Conservation (phyloP, 169 alveolate species). For the Cryptosporidium xiaoi region DNA sequence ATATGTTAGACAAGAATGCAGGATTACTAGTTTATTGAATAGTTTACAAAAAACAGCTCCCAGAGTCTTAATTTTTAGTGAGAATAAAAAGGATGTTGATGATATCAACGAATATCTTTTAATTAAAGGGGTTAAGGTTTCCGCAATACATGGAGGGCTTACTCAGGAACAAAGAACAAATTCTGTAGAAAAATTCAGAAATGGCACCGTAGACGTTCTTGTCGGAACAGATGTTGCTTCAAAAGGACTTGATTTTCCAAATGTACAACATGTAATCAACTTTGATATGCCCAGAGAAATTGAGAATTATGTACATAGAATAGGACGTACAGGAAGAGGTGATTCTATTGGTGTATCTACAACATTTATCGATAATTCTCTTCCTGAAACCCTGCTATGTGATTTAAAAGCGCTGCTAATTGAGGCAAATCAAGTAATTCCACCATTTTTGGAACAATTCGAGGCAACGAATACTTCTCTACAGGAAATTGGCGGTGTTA, state of each 20-base stretch:
- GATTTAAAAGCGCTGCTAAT: constrained; percentile 90
- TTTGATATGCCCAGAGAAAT: constrained; percentile 98
- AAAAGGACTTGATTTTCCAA: constrained; percentile 97
- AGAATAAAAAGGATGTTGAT: constrained; percentile 94
- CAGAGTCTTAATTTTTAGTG: constrained; percentile 94
- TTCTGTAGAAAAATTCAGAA: constrained; percentile 85
- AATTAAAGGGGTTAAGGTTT: constrained; percentile 89
- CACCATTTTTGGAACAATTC: constrained; percentile 86
- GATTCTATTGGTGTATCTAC: constrained; percentile 96
- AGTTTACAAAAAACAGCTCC: constrained; percentile 95
- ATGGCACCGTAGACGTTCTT: constrained; percentile 85
- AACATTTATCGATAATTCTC: constrained; percentile 90
- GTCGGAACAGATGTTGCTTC: constrained; percentile 97
- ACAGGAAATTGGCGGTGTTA: constrained; percentile 89
- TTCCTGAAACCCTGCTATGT: constrained; percentile 81
- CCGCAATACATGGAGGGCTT: constrained; percentile 92
- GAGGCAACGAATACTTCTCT: constrained; percentile 81
- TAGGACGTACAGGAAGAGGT: constrained; percentile 99
- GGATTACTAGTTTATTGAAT: constrained; percentile 87
- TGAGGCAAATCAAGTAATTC: constrained; percentile 91
- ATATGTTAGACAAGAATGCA: constrained; percentile 92
- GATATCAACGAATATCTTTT: constrained; percentile 93
- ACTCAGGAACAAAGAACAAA: constrained; percentile 89
- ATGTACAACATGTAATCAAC: constrained; percentile 96
- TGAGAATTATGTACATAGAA: constrained; percentile 97